Evolutionary conservation across 2,329 filamentous ascomycete species (phyloP), one percentile per base, ranked within the genome.

Genomic region (Leptodontidium sp.): DNA sequence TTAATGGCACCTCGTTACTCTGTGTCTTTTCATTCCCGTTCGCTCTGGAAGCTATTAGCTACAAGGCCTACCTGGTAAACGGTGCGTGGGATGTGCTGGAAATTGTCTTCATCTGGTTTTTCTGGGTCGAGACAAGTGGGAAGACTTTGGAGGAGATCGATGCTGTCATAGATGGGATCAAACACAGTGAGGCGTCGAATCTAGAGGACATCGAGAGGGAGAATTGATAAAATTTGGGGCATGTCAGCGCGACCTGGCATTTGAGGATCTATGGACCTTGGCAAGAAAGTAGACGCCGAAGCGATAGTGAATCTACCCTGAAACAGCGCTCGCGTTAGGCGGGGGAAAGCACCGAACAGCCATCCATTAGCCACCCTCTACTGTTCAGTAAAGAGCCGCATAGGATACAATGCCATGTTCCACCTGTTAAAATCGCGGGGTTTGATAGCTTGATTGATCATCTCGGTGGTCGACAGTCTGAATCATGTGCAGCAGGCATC

Each of bases 81-180:
- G 72, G 69, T 4, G 45, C 59, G 5, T 73, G 68, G 68, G 68
- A 73, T 62, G 50, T 73, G 78, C 45, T 83, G 81, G 47, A 82
- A 79, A 2, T 84, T 78, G 78, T 80, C 79, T 71, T 81, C 80
- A 77, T 85, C 80, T 70, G 81, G 74, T 38, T 53, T 74, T 50
- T 78, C 74, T 81, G 79, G 78, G 78, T 81, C 6, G 80, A 81
- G 71, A 81, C 80, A 1, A 80, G 80, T 52, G 78, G 78, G 12
- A 80, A 76, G 69, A 80, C 79, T 1, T 71, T 81, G 12, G 80
- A 82, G 12, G 80, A 82, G 68, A 80, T 81, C 57, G 78, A 80
- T 66, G 77, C 75, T 14, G 69, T 80, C 15, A 32, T 67, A 4
- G 65, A 67, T 29, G 49, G 65, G 4, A 40, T 1, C 11, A 79